These are phyloP conservation scores for Neofusicoccum sp. DNA, from an alignment of 2,329 filamentous ascomycete species.

Conservation along the genomic window DNA sequence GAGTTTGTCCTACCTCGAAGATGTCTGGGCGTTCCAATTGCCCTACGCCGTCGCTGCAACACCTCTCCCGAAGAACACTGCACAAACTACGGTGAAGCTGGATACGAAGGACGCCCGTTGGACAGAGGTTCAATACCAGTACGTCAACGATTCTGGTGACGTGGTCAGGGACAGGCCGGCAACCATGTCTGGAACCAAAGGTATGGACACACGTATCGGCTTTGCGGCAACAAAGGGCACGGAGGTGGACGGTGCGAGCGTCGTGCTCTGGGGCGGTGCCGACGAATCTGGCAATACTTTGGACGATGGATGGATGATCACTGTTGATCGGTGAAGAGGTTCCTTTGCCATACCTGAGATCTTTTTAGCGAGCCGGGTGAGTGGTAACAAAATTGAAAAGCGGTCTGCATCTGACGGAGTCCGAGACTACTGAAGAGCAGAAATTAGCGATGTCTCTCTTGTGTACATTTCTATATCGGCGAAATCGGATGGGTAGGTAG, in stretches of 20 bases:
- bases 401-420: neutral
- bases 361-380: neutral
- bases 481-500: constrained; percentile 6
- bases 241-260: constrained; percentile 50
- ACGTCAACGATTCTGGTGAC: constrained; percentile 47
- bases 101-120: constrained; percentile 54
- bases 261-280: constrained; percentile 58
- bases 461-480: neutral
- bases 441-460: constrained; percentile 1
- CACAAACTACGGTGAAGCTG: constrained; percentile 47
- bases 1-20: constrained; percentile 32
- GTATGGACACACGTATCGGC: constrained; percentile 44
- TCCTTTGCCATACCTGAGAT: neutral
- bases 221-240: constrained; percentile 44
- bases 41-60: constrained; percentile 50
- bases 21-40: constrained; percentile 59
- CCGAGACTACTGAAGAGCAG: constrained; percentile 2
- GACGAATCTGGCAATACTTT: constrained; percentile 45
- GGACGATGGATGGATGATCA: constrained; percentile 48
- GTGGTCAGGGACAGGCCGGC: constrained; percentile 46
- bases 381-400: constrained; percentile 11
- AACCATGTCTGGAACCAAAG: constrained; percentile 38
- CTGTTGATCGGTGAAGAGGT: constrained; percentile 28
- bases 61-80: constrained; percentile 54
- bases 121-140: constrained; percentile 54